These are phyloP conservation scores for Leishmania arabica DNA, from an alignment of 208 protist genomes.

Conservation along the genomic window DNA sequence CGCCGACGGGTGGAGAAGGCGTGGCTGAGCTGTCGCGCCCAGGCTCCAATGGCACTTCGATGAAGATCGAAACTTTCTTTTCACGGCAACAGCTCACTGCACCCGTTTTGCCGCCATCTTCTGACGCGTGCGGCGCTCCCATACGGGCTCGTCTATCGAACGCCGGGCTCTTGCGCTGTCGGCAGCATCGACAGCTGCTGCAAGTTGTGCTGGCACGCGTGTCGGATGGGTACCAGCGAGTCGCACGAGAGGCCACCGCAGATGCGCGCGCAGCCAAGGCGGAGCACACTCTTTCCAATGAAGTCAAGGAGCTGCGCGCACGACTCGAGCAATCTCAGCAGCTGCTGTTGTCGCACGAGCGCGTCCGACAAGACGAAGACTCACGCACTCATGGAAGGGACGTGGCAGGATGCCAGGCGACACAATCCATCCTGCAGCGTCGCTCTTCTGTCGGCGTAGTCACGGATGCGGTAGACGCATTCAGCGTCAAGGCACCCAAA, in stretches of 20 bases:
- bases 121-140: not conserved
- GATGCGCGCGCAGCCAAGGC: conserved; percentile 1
- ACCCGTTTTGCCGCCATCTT: not conserved
- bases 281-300: conserved; percentile 11
- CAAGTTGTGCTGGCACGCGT: not conserved
- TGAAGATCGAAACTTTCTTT: not conserved
- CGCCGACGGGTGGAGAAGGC: not conserved
- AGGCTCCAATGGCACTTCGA: not conserved
- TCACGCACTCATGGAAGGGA: not conserved
- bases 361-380: not conserved
- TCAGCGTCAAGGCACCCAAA: not conserved
- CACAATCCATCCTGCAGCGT: too few species aligned
- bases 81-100: not conserved
- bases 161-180: not conserved
- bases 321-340: conserved; percentile 1
- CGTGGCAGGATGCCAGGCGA: not conserved
- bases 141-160: not conserved
- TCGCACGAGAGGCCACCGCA: conserved; percentile 2
- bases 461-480: not conserved
- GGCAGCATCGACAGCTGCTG: conserved; percentile 7
- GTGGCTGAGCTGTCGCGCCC: not conserved
- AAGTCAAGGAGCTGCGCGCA: conserved; percentile 15
- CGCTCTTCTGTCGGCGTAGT: not conserved
- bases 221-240: not conserved
- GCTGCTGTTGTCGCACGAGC: not conserved